phyloP scores from a whole-genome alignment of 495 filamentous ascomycete species.

The Lophiotrema nucula region DNA sequence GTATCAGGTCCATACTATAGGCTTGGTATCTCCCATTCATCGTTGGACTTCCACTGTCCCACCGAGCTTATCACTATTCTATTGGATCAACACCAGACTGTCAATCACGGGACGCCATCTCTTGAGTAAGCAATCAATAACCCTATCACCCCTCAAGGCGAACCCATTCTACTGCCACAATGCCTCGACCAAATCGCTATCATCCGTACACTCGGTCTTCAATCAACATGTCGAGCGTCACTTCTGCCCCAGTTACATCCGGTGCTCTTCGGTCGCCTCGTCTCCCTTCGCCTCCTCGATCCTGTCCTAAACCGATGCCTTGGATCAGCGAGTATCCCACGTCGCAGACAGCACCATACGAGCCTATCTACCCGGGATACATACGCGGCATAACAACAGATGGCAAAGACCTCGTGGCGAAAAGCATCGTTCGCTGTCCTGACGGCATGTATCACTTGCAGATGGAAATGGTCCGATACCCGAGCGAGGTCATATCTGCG shows the following conservation, averaged over 20 bases:
- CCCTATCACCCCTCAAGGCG: neutral
- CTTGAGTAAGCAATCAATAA: neutral
- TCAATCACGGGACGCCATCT: neutral
- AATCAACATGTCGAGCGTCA: neutral
- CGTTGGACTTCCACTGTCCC: no score
- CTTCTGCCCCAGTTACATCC: neutral
- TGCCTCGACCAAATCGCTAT: constrained; percentile 25
- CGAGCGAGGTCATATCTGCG: neutral
- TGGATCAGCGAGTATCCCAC: neutral
- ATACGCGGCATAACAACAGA: constrained; percentile 11
- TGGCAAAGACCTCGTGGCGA: constrained; percentile 4
- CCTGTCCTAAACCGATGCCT: neutral
- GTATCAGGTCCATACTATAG: no score
- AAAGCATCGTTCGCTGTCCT: neutral
- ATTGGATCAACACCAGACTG: neutral
- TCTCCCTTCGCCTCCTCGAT: neutral
- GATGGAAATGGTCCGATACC: constrained; percentile 11
- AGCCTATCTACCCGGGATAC: constrained; percentile 4
- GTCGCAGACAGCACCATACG: neutral
- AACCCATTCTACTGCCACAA: neutral
- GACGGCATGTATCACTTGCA: constrained; percentile 14
- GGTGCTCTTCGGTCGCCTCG: neutral
- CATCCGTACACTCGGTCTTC: constrained; percentile 15
- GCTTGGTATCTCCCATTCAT: no score
- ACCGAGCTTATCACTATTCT: neutral